These are phyloP conservation scores for Quercus tomentella DNA, from an alignment of 331 rosid genomes.

Conservation along the genomic window DNA sequence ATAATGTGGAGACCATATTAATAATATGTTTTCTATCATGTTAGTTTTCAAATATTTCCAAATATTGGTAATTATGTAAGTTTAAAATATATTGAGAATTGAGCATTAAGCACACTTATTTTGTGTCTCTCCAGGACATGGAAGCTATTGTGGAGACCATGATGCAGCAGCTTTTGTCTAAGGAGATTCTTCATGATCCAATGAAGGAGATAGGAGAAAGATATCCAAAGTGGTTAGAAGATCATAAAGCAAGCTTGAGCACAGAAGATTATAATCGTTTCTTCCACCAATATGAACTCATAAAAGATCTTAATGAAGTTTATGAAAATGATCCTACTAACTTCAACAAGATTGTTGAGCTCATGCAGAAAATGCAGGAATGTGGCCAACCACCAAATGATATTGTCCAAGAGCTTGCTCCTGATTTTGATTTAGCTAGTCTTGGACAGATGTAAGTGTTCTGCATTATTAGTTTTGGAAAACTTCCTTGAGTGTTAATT, in stretches of 20 bases:
- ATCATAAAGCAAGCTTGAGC: slow-evolving; percentile 68
- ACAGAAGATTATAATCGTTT: slow-evolving; percentile 73
- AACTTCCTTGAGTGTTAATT: neutral
- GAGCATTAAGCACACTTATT: neutral
- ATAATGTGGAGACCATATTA: neutral
- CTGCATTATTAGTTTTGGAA: neutral
- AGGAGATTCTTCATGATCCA: slow-evolving; percentile 96
- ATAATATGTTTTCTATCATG: neutral
- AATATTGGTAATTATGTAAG: neutral
- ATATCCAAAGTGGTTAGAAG: slow-evolving; percentile 96
- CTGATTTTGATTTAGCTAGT: slow-evolving; percentile 72
- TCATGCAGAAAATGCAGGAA: slow-evolving; percentile 99
- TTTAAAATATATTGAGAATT: neutral
- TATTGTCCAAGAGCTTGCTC: slow-evolving; percentile 82
- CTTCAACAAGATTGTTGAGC: slow-evolving; percentile 76
- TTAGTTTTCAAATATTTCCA: neutral
- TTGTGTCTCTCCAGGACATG: slow-evolving; percentile 44
- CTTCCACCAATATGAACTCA: slow-evolving; percentile 51
- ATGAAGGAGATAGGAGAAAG: slow-evolving; percentile 96
- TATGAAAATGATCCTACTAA: slow-evolving; percentile 74
- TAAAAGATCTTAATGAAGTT: slow-evolving; percentile 60
- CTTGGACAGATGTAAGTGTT: slow-evolving; percentile 84
- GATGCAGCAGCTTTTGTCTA: slow-evolving; percentile 88
- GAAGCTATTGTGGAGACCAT: slow-evolving; percentile 78
- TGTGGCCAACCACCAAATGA: slow-evolving; percentile 98